Percentiles rank a stretch among this genome's conserved stretches.
Conservation (phyloP, 2,329 filamentous ascomycete genomes). For the Stagonosporopsis cucurbitacearum region DNA sequence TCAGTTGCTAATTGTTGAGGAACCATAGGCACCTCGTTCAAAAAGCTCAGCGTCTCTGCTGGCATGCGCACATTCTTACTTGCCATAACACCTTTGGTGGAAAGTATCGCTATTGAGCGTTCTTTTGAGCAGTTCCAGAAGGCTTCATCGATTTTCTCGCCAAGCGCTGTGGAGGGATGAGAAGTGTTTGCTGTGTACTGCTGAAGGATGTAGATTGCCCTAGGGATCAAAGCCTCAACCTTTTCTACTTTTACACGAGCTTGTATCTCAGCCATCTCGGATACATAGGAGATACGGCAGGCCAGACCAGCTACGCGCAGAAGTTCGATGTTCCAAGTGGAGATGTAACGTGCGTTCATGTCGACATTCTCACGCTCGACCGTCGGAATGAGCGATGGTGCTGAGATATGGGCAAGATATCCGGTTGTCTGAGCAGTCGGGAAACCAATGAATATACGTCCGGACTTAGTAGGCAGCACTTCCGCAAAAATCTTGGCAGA, state of each 20-base stretch:
- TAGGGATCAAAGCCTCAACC: constrained; percentile 72
- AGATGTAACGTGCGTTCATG: constrained; percentile 91
- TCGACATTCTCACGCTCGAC: constrained; percentile 98
- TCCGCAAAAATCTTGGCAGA: constrained; percentile 84
- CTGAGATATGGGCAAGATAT: constrained; percentile 90
- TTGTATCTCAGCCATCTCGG: constrained; percentile 72
- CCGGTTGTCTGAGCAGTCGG: constrained; percentile 97
- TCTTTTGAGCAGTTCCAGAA: constrained; percentile 94
- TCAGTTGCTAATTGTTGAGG: constrained; percentile 75
- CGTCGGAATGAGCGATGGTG: constrained; percentile 93
- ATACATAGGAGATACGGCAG: constrained; percentile 83
- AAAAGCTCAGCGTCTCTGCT: constrained; percentile 75
- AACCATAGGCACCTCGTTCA: constrained; percentile 86
- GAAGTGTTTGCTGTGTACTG: constrained; percentile 91
- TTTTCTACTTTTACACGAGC: constrained; percentile 64
- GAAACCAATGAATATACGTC: constrained; percentile 95
- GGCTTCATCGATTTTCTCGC: constrained; percentile 87
- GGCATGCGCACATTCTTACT: constrained; percentile 81
- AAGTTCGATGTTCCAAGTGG: constrained; percentile 95
- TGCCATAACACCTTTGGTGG: constrained; percentile 84
- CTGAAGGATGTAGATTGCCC: constrained; percentile 81
- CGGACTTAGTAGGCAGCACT: constrained; percentile 86
- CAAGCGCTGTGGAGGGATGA: constrained; percentile 83
- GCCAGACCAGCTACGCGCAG: constrained; percentile 89
- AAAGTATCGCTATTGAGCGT: constrained; percentile 80